A percentile compares a stretch with the other conserved stretches of the same genome.
phyloP scores from a whole-genome alignment of 495 filamentous ascomycete genomes.

The Aspergillus homomorphus region DNA sequence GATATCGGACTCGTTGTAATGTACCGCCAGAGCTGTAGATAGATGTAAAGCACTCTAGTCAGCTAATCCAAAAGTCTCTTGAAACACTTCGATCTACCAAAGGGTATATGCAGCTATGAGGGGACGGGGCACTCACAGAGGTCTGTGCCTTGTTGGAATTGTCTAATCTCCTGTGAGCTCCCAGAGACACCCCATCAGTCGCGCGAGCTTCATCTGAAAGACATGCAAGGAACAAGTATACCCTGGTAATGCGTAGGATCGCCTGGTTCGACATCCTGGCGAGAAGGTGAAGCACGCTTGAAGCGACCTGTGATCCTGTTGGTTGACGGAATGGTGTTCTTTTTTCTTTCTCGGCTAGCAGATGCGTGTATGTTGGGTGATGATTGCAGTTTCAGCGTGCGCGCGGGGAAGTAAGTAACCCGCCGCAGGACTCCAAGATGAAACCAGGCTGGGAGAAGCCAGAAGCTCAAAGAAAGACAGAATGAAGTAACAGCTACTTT shows the following conservation, averaged over 20 bases:
- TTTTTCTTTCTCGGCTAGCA: not conserved
- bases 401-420: not conserved
- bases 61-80: not conserved
- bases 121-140: slow-evolving; percentile 58
- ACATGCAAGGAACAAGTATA: slow-evolving; percentile 34
- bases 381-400: not conserved
- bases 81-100: not conserved
- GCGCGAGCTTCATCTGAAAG: slow-evolving; percentile 25
- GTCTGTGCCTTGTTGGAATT: slow-evolving; percentile 76
- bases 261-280: slow-evolving; percentile 75
- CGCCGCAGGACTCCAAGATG: too few species aligned
- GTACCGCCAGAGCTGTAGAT: slow-evolving; percentile 71
- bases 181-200: slow-evolving; percentile 15
- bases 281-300: not conserved
- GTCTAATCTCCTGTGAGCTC: slow-evolving; percentile 66
- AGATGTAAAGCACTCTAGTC: slow-evolving; percentile 3
- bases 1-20: slow-evolving; percentile 81
- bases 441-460: not conserved
- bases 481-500: not conserved
- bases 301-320: not conserved
- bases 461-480: not conserved
- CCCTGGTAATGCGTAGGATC: slow-evolving; percentile 80
- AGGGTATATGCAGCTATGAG: not conserved
- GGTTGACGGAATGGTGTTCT: not conserved
- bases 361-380: not conserved